Base-by-base conservation (phyloP, 208 protist species). In the Vickermania ingenoplastis region DNA sequence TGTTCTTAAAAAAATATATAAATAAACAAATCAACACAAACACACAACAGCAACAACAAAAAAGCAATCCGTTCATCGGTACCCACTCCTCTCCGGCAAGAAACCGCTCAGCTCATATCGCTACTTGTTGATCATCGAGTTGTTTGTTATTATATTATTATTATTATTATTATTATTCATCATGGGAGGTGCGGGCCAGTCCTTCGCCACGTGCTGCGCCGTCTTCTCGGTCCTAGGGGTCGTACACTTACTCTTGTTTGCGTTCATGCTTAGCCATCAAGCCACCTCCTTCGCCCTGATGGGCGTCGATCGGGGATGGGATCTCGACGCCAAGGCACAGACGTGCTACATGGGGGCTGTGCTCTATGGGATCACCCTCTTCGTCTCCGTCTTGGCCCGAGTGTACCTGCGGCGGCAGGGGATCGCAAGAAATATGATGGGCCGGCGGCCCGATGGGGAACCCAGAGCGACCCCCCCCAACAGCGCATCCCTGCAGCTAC, bases 191-290 rank as follows among this genome's bases (percentile, higher is more conserved):
- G 36, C 11, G 11, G 36, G 36, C 17, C 77, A 83, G 41, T 67
- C 61, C 29, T 93, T 74, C 60, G 74, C 83, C 31, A 86, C 81
- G 29, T 92, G 81, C 68, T 92, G 89, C 58, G 79, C 82, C 3
- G 69, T 92, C 29, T 89, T 92, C 61, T 91, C 84, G 29, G 58
- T 92, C n/a, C 26, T 95, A 4, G 89, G 89, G 45, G 86, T 95
- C 57, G 59, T 95, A 24, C 81, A 85, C 49, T 77, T 95, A 17
- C 67, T 89, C 22, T 58, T 89, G 13, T 95, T 95, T 57, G 89
- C 84, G 21, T 60, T 67, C 54, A 91, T 95, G 85, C 89, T 92
- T 67, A 68, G 71, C 50, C 55, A 58, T 24, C 67, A 73, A 21
- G 83, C 79, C 13, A 63, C 92, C 53, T 90, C 82, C 45, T 95